Conservation (phyloP, 2,329 filamentous ascomycete genomes). For the Trichoderma sp. region DNA sequence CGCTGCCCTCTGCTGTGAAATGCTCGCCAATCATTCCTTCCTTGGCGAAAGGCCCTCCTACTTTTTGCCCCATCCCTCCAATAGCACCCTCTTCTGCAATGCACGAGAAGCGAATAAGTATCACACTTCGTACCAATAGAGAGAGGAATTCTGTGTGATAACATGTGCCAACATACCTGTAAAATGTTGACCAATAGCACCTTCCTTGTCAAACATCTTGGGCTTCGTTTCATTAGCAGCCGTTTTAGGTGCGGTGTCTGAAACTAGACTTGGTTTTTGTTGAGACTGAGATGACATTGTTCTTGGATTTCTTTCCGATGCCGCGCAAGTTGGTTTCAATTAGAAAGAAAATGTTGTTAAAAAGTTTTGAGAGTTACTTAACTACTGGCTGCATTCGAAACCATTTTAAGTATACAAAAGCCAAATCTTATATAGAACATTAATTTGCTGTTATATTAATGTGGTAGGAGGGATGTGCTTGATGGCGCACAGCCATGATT, state of each 20-base stretch:
- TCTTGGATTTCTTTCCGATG: not conserved
- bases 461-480: not conserved
- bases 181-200: not conserved
- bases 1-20: not conserved
- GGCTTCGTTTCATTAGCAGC: not conserved
- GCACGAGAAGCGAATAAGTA: not conserved
- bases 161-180: not conserved
- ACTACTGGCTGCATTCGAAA: not conserved
- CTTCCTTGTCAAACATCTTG: slow-evolving; percentile 1
- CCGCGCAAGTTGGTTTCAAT: not conserved
- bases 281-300: not conserved
- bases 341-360: not conserved
- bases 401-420: not conserved
- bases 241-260: not conserved
- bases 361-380: not conserved
- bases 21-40: slow-evolving; percentile 5
- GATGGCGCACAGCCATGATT: not conserved
- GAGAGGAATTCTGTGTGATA: not conserved
- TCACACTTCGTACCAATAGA: not conserved
- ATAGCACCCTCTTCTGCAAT: not conserved
- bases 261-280: not conserved
- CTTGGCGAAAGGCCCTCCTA: not conserved
- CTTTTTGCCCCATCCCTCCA: not conserved
- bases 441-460: not conserved
- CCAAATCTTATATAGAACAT: not conserved